Conservation (phyloP, 2,329 filamentous ascomycete genomes). For the Colletotrichum australisinense region DNA sequence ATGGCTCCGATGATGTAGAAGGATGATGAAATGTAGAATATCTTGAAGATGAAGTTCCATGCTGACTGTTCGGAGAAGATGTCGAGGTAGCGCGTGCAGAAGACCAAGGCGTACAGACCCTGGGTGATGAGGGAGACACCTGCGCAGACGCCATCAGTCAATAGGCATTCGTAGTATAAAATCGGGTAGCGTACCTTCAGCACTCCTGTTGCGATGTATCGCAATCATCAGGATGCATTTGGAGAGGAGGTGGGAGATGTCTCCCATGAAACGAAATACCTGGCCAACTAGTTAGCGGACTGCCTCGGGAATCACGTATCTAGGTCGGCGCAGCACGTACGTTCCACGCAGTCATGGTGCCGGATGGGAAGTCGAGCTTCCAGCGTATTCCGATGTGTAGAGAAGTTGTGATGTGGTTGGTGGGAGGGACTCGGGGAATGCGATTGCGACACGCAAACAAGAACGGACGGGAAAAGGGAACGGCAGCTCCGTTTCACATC, state of each 20-base stretch:
- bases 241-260: constrained; percentile 85
- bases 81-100: constrained; percentile 88
- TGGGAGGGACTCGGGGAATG: neutral
- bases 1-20: constrained; percentile 90
- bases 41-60: constrained; percentile 88
- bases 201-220: constrained; percentile 88
- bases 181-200: constrained; percentile 71
- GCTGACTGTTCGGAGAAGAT: constrained; percentile 69
- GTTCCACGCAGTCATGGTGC: constrained; percentile 54
- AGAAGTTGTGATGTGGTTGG: constrained; percentile 3
- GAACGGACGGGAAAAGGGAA: constrained; percentile 12
- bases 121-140: constrained; percentile 94
- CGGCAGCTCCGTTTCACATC: constrained; percentile 35
- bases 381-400: neutral
- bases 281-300: constrained; percentile 41
- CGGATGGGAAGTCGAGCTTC: constrained; percentile 32
- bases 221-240: constrained; percentile 93
- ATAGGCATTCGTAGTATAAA: neutral
- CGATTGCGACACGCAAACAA: constrained; percentile 32
- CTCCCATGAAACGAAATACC: constrained; percentile 82
- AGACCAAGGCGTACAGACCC: constrained; percentile 86
- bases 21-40: constrained; percentile 87
- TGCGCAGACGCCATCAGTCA: constrained; percentile 47
- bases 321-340: constrained; percentile 41
- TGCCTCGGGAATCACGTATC: neutral